A percentile compares a stretch with the other conserved stretches of the same genome.
These are phyloP conservation scores for Phytophthora sp. DNA, from an alignment of 352 stramenopile genomes.

Conservation along the genomic window DNA sequence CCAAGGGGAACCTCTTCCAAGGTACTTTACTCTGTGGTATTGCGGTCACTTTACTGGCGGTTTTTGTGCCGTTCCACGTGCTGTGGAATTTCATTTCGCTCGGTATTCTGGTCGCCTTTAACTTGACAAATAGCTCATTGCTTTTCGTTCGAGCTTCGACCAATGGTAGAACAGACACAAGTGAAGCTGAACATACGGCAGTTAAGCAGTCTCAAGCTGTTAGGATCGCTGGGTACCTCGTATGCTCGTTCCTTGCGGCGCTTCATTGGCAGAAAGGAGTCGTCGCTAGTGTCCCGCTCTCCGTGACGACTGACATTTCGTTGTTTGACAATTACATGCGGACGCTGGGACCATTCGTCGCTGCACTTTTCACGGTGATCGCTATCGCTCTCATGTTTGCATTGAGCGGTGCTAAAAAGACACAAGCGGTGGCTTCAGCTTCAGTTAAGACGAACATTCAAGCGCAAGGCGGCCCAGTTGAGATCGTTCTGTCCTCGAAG, in stretches of 20 bases:
- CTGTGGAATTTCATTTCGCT: constrained; percentile 93
- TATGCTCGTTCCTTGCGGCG: constrained; percentile 69
- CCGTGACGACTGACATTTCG: constrained; percentile 19
- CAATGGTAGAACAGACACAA: constrained; percentile 10
- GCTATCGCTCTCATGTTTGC: constrained; percentile 60
- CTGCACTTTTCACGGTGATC: constrained; percentile 57
- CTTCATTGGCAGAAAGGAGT: constrained; percentile 83
- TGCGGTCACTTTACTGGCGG: constrained; percentile 55
- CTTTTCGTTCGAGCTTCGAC: constrained; percentile 67
- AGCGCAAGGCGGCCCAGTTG: constrained; percentile 19
- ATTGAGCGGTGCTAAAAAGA: constrained; percentile 54
- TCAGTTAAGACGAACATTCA: constrained; percentile 8
- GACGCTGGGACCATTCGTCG: constrained; percentile 48
- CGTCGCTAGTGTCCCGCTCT: constrained; percentile 43
- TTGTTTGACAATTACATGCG: constrained; percentile 67
- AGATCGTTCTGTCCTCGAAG: constrained; percentile 31
- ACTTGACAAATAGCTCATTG: constrained; percentile 88
- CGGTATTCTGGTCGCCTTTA: constrained; percentile 90
- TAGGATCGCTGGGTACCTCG: constrained; percentile 56
- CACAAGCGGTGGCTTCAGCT: constrained; percentile 9
- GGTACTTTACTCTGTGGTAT: constrained; percentile 69
- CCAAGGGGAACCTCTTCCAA: constrained; percentile 74
- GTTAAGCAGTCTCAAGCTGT: constrained; percentile 34
- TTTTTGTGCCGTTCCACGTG: constrained; percentile 85
- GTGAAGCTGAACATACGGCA: constrained; percentile 1